These are phyloP conservation scores for Aspergillus sp. DNA, from an alignment of 2,329 filamentous ascomycete genomes.

Conservation along the genomic window DNA sequence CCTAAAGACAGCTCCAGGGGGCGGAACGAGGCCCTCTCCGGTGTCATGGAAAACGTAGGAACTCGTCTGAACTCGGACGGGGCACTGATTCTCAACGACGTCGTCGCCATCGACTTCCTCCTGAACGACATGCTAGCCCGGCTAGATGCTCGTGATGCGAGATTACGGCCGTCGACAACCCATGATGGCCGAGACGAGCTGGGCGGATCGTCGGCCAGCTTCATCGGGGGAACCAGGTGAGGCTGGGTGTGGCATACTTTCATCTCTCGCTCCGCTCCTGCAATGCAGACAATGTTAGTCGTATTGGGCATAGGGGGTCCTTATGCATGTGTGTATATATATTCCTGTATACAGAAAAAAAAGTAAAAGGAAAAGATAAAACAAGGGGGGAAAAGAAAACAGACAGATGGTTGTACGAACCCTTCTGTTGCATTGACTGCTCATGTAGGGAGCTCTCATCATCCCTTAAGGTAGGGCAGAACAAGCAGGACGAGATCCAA, in stretches of 20 bases:
- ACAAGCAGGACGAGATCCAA: slow-evolving; percentile 42
- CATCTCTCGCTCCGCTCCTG: slow-evolving; percentile 45
- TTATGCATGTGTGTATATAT: not conserved
- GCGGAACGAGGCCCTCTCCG: slow-evolving; percentile 25
- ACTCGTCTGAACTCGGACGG: slow-evolving; percentile 45
- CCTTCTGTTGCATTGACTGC: slow-evolving; percentile 22
- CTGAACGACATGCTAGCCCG: slow-evolving; percentile 42
- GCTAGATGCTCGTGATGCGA: slow-evolving; percentile 40
- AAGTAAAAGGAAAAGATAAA: not conserved
- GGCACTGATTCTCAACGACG: slow-evolving; percentile 36
- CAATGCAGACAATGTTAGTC: slow-evolving; percentile 7
- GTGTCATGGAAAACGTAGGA: slow-evolving; percentile 21
- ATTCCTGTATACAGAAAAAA: not conserved
- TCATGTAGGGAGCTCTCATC: slow-evolving; percentile 25
- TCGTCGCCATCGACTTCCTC: slow-evolving; percentile 31
- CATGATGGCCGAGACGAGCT: slow-evolving; percentile 41
- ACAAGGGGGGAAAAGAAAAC: not conserved
- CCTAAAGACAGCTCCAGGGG: slow-evolving; percentile 49
- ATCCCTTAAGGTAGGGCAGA: slow-evolving; percentile 27
- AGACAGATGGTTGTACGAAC: slow-evolving; percentile 10
- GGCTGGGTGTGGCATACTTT: slow-evolving; percentile 47
- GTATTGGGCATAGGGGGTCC: not conserved
- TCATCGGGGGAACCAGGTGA: slow-evolving; percentile 48
- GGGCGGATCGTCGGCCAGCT: slow-evolving; percentile 43
- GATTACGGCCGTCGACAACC: slow-evolving; percentile 38